Conservation (phyloP, 164 flowering plant species). For the Warburgia ugandensis region DNA sequence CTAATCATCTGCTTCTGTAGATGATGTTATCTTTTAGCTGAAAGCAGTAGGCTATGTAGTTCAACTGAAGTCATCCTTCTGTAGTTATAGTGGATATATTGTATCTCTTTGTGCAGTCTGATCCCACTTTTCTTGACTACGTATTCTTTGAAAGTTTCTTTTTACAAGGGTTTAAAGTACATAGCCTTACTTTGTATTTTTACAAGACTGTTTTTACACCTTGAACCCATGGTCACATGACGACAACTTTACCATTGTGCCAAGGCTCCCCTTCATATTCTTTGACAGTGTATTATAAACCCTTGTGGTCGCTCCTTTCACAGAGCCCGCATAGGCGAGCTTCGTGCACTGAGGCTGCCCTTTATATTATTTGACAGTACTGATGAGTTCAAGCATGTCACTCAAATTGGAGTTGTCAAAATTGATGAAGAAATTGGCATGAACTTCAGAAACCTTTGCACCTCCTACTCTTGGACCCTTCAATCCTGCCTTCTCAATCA, state of each 20-base stretch:
- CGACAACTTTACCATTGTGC: no score
- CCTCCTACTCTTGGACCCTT: constrained; percentile 40
- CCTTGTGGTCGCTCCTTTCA: no score
- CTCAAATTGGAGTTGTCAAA: constrained; percentile 27
- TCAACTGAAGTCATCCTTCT: not conserved
- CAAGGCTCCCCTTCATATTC: no score
- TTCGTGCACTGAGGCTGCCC: no score
- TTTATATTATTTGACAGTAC: no score
- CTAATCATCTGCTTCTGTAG: not conserved
- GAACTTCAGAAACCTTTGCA: constrained; percentile 36
- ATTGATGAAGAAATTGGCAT: constrained; percentile 45
- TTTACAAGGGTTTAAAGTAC: no score
- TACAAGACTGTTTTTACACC: no score
- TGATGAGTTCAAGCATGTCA: constrained; percentile 42
- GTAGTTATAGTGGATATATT: constrained; percentile 10
- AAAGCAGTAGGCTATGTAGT: not conserved
- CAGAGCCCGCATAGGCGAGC: no score
- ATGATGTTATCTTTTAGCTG: not conserved
- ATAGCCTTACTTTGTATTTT: no score
- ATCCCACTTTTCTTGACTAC: constrained; percentile 28
- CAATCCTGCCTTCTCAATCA: constrained; percentile 43
- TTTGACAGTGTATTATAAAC: no score
- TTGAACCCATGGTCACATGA: no score
- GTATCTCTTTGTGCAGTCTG: constrained; percentile 31
- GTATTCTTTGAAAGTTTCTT: no score